Conservation (phyloP, 768 basidiomycete species). For the Pleurotus djamor region DNA sequence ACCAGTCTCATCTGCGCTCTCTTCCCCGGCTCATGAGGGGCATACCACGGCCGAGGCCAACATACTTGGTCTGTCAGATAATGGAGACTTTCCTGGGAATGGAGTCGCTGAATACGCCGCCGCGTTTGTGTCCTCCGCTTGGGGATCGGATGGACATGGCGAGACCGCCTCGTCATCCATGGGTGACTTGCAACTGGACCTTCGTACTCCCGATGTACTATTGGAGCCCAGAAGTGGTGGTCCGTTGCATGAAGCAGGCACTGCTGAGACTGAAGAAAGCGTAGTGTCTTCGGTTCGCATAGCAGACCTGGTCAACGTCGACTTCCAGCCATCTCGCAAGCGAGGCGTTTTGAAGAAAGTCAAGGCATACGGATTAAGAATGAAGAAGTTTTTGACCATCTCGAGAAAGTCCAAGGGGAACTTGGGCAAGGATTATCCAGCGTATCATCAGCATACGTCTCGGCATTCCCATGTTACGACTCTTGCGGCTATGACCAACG, state of each 20-base stretch:
- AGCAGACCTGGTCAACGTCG: not conserved
- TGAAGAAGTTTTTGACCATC: slow-evolving; percentile 1
- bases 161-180: not conserved
- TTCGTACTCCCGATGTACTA: not conserved
- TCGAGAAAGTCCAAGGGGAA: not conserved
- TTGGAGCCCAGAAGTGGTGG: not conserved
- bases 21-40: slow-evolving; percentile 9
- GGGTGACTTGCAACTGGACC: not conserved
- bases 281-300: not conserved
- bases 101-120: slow-evolving; percentile 29
- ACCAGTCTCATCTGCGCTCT: slow-evolving; percentile 15
- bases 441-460: not conserved
- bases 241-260: not conserved
- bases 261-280: slow-evolving; percentile 2
- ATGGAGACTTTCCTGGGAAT: slow-evolving; percentile 11
- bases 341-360: slow-evolving; percentile 1
- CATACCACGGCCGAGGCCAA: not conserved
- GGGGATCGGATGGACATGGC: slow-evolving; percentile 18
- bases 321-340: not conserved
- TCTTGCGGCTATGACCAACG: too few species aligned
- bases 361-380: not conserved
- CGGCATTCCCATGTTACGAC: not conserved
- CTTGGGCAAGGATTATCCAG: not conserved
- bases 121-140: slow-evolving; percentile 30
- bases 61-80: not conserved